phyloP scores from a whole-genome alignment of 805 yeast genomes.

The Myxozyma sirexii region DNA sequence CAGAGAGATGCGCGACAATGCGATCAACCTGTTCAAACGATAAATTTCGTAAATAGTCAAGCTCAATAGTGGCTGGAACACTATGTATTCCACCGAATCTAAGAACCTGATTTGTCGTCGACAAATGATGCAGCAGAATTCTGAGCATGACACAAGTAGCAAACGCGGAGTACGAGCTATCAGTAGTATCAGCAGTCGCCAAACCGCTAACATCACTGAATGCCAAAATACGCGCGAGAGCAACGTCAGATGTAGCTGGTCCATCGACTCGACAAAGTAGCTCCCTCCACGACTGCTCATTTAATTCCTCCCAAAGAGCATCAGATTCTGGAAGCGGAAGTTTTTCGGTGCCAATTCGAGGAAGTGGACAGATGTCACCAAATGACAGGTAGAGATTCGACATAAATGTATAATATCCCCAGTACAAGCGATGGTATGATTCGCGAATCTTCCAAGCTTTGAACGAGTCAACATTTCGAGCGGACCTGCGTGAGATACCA shows the following conservation, averaged over 20 bases:
- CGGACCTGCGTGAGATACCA: conserved; percentile 10
- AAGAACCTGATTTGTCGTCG: conserved; percentile 20
- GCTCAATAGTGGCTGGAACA: conserved; percentile 19
- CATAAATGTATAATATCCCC: conserved; percentile 25
- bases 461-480: conserved; percentile 1
- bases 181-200: background rate
- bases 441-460: conserved; percentile 17
- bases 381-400: conserved; percentile 15
- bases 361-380: conserved; percentile 23
- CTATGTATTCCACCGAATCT: conserved; percentile 20
- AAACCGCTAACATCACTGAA: conserved; percentile 11
- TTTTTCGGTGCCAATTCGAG: conserved; percentile 30
- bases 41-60: conserved; percentile 15
- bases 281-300: conserved; percentile 9
- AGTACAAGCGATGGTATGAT: conserved; percentile 19
- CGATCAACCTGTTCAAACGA: conserved; percentile 23
- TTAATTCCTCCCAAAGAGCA: conserved; percentile 33
- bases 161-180: conserved; percentile 11
- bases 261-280: background rate
- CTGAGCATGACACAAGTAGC: conserved; percentile 18
- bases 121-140: conserved; percentile 18
- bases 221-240: conserved; percentile 12
- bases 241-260: conserved; percentile 18
- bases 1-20: conserved; percentile 11
- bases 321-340: conserved; percentile 37